Conservation (phyloP, 495 filamentous ascomycete species). For the Trichocladium uniseriatum region DNA sequence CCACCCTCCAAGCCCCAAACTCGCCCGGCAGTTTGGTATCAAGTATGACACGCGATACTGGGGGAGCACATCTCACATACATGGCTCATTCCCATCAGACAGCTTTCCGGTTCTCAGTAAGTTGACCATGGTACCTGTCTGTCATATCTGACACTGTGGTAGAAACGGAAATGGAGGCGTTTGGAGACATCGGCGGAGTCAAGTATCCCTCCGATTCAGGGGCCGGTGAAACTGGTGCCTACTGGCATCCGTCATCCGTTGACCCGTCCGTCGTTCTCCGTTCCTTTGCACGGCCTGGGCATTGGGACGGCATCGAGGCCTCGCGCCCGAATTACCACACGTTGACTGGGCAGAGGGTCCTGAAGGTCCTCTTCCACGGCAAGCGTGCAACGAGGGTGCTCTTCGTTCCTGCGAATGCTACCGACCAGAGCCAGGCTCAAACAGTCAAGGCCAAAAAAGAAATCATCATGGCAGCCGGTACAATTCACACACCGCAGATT, state of each 20-base stretch:
- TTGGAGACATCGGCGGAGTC: constrained; percentile 31
- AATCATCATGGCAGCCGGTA: constrained; percentile 48
- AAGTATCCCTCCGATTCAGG: constrained; percentile 30
- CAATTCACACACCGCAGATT: constrained; percentile 47
- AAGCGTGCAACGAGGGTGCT: constrained; percentile 26
- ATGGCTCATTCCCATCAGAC: constrained; percentile 27
- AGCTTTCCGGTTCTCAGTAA: constrained; percentile 22
- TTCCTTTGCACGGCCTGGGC: constrained; percentile 32
- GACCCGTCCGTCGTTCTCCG: constrained; percentile 26
- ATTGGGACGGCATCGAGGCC: constrained; percentile 25
- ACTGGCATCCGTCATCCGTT: constrained; percentile 33
- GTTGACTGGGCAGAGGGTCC: constrained; percentile 28
- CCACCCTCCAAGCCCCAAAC: constrained; percentile 21
- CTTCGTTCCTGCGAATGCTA: constrained; percentile 13
- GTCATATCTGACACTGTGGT: background rate
- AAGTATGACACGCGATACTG: constrained; percentile 30
- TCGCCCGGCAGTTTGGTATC: constrained; percentile 23
- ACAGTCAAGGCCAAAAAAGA: constrained; percentile 40
- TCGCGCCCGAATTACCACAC: constrained; percentile 31
- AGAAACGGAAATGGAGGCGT: constrained; percentile 26
- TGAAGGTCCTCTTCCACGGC: constrained; percentile 26
- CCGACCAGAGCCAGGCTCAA: background rate
- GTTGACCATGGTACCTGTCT: background rate
- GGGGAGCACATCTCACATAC: constrained; percentile 30
- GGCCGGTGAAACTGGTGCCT: constrained; percentile 28